Percentiles rank a stretch among this genome's conserved stretches.
Evolutionary conservation across 192 early-diverging fungal species (phyloP).

Genomic region (Coemansia biformis): DNA sequence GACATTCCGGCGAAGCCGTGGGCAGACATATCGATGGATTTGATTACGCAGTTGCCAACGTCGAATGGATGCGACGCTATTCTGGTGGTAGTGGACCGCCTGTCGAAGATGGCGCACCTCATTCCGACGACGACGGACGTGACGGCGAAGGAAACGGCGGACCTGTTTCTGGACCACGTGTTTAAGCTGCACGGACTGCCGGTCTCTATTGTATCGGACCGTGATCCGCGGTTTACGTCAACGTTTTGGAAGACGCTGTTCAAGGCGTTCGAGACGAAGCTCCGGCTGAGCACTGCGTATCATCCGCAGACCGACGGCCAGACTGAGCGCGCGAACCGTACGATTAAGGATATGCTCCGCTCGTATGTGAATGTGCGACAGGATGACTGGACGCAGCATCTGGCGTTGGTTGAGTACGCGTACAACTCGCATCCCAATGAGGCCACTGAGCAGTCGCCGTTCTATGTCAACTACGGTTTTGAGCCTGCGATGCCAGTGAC

Average conservation of each 20-base stretch:
- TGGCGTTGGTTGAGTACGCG: conserved; percentile 45
- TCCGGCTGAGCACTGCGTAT: conserved; percentile 35
- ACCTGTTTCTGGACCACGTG: conserved; percentile 5
- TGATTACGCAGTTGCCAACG: conserved; percentile 8
- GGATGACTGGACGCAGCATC: conserved; percentile 39
- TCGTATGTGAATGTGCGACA: conserved; percentile 31
- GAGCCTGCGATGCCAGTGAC: conserved; percentile 2
- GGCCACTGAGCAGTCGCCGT: conserved; percentile 3
- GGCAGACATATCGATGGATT: conserved; percentile 19
- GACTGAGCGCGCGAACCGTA: conserved; percentile 39
- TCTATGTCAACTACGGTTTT: conserved; percentile 13
- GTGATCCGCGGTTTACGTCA: conserved; percentile 17
- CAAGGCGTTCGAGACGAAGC: conserved; percentile 13
- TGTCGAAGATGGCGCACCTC: conserved; percentile 11
- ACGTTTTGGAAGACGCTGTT: conserved; percentile 13
- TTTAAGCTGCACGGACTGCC: conserved; percentile 15
- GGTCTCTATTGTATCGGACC: conserved; percentile 12
- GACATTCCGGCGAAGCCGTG: background rate
- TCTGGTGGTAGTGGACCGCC: conserved; percentile 5
- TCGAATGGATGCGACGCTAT: conserved; percentile 8
- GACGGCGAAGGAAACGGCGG: conserved; percentile 5
- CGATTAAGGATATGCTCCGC: conserved; percentile 36
- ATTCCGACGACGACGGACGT: conserved; percentile 3
- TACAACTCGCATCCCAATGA: conserved; percentile 42
- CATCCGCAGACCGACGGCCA: conserved; percentile 49